Base-by-base conservation (phyloP, 1,139 yeast genomes). In the Suhomyces yuchorum region DNA sequence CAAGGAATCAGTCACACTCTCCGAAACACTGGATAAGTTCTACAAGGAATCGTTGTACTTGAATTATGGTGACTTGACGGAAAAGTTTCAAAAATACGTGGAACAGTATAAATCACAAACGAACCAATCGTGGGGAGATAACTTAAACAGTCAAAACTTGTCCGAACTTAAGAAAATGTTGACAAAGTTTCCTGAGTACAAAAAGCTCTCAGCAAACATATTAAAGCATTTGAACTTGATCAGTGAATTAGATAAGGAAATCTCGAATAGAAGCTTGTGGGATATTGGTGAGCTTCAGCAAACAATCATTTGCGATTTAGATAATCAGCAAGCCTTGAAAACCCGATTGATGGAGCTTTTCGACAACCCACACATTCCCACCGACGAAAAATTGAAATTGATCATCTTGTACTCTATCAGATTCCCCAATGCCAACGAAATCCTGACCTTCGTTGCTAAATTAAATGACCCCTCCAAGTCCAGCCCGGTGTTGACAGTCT, bases 51-150 rank as follows among this genome's bases (percentile, higher is more conserved):
- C 95, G 4, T 87, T 90, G 90, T 90, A 82, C 61, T 74, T 88
- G 56, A 93, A 93, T 65, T 95, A 92, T 68, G 99, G 99, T 26
- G 98, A 93, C 63, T 74, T 93, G 48, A 96, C 97, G 26, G 97
- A 92, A 37, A 81, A 83, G 55, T 87, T 95, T 61, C 93, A 90
- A 61, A 84, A 80, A 50, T 90, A 89, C 60, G 97, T 95, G 33
- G 86, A 85, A 48, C 84, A 83, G 46, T 93, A 91, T 67, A 95
- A 90, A 60, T 66, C 77, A 26, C 89, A 88, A 60, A 88, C 97
- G 0, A 86, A 91, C 58, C 81, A 86, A 35, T 62, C 75, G 6
- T 83, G 82, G 52, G 75, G 83, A 42, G 73, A 67, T 22, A 84
- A 83, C 55, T 77, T 91, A 51, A 64, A 71, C 51, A 75, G 80